Percentiles rank a stretch among this genome's conserved stretches.
Conservation (phyloP, 257 asterid genomes). For the Capsicum chinense region DNA sequence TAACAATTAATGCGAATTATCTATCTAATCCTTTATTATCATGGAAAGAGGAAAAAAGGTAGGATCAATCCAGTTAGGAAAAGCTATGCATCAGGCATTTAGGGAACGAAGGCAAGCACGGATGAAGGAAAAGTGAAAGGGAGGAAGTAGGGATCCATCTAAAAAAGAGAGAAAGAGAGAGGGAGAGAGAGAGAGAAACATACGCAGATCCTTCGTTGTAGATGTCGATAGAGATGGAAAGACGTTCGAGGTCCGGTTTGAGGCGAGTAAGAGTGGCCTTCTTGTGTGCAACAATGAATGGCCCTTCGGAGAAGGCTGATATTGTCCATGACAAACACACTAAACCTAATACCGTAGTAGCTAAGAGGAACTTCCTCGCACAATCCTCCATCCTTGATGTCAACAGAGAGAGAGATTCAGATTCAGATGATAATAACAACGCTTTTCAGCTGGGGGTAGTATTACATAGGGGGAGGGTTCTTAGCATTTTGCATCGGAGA, state of each 20-base stretch:
- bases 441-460: background rate
- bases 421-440: background rate
- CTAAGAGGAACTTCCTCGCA: conserved; percentile 36
- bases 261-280: conserved; percentile 75
- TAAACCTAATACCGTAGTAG: conserved; percentile 38
- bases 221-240: conserved; percentile 72
- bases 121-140: background rate
- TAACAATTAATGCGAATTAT: background rate
- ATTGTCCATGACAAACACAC: conserved; percentile 38
- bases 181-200: conserved; percentile 2
- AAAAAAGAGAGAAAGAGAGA: background rate
- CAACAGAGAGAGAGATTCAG: background rate
- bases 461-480: background rate
- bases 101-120: background rate
- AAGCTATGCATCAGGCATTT: background rate
- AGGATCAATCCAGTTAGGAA: background rate
- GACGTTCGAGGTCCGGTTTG: conserved; percentile 75
- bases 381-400: conserved; percentile 38
- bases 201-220: conserved; percentile 93
- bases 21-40: background rate
- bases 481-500: conserved; percentile 10
- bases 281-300: conserved; percentile 85
- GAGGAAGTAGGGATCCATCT: conserved; percentile 39
- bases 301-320: conserved; percentile 61
- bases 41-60: background rate